phyloP scores from a whole-genome alignment of 192 early-diverging fungal genomes.

The Coemansia sp. region DNA sequence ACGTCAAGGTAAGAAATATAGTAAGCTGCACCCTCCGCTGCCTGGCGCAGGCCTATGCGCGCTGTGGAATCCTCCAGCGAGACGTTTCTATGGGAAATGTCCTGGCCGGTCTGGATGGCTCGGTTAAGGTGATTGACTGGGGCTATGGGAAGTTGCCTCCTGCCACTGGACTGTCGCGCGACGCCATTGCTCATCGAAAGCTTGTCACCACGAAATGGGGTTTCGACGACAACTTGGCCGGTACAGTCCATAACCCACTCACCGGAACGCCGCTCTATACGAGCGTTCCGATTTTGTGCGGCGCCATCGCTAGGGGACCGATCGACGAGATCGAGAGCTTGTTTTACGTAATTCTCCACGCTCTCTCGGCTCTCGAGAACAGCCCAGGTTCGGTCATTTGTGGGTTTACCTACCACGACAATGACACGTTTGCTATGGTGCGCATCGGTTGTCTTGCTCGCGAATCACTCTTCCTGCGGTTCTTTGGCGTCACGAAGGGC shows the following conservation, averaged over 20 bases:
- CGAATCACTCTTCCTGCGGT: not conserved
- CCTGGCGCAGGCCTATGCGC: not conserved
- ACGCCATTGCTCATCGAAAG: not conserved
- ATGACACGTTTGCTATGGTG: not conserved
- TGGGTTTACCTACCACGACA: not conserved
- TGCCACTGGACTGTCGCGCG: not conserved
- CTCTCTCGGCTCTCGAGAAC: not conserved
- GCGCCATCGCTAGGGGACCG: not conserved
- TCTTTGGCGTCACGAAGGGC: not conserved
- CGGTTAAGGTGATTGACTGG: conserved; percentile 17
- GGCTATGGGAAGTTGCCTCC: conserved; percentile 11
- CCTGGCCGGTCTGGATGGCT: not conserved
- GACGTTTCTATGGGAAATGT: conserved; percentile 32
- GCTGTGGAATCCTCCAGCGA: conserved; percentile 17
- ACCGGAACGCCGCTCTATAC: conserved; percentile 7
- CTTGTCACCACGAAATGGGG: not conserved
- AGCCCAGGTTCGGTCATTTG: not conserved
- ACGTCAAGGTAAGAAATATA: not conserved
- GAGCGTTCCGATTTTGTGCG: conserved; percentile 12
- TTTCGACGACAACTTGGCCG: not conserved
- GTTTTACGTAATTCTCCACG: conserved; percentile 13
- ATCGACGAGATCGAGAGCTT: conserved; percentile 25
- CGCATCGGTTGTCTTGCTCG: not conserved
- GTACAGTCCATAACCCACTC: not conserved
- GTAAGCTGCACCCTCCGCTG: not conserved